Evolutionary conservation across 768 basidiomycete genomes (phyloP).

Genomic region (Hemileccinum impolitum): DNA sequence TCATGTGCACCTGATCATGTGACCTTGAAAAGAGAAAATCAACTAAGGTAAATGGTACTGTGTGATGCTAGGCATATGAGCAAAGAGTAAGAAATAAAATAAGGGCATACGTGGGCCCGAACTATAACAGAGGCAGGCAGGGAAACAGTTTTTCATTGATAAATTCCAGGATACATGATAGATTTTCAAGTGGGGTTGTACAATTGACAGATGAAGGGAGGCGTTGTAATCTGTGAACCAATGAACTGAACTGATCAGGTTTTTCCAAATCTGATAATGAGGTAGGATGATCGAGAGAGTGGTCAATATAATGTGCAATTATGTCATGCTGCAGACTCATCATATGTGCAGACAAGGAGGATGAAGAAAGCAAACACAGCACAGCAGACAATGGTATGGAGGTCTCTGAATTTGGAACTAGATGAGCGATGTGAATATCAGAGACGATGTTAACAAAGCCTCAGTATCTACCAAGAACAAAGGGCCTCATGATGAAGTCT

Average conservation of each 20-base stretch:
- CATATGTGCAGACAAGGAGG: constrained; percentile 54
- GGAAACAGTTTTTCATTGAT: constrained; percentile 56
- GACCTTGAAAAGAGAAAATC: too few species aligned
- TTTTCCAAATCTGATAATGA: constrained; percentile 38
- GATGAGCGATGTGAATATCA: constrained; percentile 2
- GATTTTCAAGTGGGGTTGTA: constrained; percentile 45
- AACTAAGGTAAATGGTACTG: too few species aligned
- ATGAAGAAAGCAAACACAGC: constrained; percentile 54
- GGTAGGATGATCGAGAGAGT: constrained; percentile 51
- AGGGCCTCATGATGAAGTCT: constrained; percentile 47
- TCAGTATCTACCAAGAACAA: constrained; percentile 47
- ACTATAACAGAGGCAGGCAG: constrained; percentile 51
- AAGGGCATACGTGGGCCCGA: too few species aligned
- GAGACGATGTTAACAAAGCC: constrained; percentile 13
- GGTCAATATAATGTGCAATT: constrained; percentile 54
- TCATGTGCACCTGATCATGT: too few species aligned
- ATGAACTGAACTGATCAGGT: constrained; percentile 28
- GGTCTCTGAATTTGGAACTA: constrained; percentile 57
- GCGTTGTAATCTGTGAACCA: constrained; percentile 47
- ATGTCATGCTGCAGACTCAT: constrained; percentile 65
- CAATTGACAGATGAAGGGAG: constrained; percentile 40
- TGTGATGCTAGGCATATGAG: too few species aligned
- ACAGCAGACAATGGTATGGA: constrained; percentile 51
- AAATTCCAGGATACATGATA: constrained; percentile 61
- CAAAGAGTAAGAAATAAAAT: too few species aligned